phyloP scores from a whole-genome alignment of 139 green algal species.

The Parachlorella kessleri region DNA sequence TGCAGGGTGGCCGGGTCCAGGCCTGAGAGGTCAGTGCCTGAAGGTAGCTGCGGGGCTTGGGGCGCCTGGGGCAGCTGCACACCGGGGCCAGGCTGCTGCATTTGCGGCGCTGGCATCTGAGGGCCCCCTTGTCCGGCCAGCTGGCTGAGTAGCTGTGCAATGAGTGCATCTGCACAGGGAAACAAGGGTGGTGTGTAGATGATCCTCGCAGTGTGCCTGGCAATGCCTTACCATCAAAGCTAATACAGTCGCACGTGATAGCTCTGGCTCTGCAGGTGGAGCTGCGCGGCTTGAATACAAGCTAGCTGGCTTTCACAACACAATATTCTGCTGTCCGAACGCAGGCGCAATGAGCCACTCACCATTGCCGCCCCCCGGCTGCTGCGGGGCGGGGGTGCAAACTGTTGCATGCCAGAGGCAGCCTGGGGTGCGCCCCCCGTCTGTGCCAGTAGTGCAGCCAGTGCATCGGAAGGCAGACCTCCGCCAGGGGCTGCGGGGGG shows the following conservation, averaged over 20 bases:
- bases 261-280: not conserved
- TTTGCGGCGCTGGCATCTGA: not conserved
- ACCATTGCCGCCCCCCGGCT: not conserved
- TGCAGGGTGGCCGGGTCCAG: slow-evolving; percentile 23
- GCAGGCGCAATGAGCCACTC: not conserved
- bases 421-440: not conserved
- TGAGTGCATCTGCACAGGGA: slow-evolving; percentile 21
- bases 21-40: not conserved
- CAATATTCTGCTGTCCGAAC: not conserved
- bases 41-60: not conserved
- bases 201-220: not conserved
- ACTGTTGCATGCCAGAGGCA: not conserved
- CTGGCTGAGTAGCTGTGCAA: slow-evolving; percentile 39
- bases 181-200: not conserved
- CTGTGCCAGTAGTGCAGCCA: slow-evolving; percentile 23
- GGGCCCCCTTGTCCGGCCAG: slow-evolving; percentile 15
- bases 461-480: slow-evolving; percentile 14
- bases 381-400: not conserved
- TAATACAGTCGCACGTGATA: not conserved
- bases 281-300: not conserved
- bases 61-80: slow-evolving; percentile 14
- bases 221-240: too few species aligned
- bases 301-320: not conserved
- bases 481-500: not conserved
- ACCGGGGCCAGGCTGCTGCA: not conserved